Evolutionary conservation across 495 filamentous ascomycete genomes (phyloP), one percentile per base, ranked within the genome.

Genomic region (Penicillium steckii): DNA sequence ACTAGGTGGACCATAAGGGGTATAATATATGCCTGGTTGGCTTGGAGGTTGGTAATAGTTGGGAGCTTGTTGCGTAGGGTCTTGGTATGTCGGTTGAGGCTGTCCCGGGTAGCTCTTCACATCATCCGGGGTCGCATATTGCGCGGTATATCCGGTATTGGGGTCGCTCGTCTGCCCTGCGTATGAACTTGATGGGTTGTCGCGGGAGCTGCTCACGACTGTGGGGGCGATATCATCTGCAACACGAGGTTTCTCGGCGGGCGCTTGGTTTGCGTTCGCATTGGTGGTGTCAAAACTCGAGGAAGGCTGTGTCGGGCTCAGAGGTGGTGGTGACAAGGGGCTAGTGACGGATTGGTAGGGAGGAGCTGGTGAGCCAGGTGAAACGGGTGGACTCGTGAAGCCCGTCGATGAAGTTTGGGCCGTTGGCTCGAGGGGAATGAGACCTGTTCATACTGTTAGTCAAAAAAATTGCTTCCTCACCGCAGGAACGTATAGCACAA

Each of bases 71-170:
- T 41, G 38, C 19, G 38, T 22, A 22, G 38, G 38, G 19, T 41
- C 38, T 4, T 41, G 38, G 19, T 41, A 23, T 4, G 38, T 23
- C 6, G 38, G 38, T 21, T 41, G 38, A 17, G 61, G 55, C 29
- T 65, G 61, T 7, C 59, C 59, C 13, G 55, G 26, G 29, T 65
- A 65, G 3, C 37, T 40, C 48, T 65, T 65, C 24, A 50, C 55
- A 33, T 48, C 49, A 0, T 46, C 21, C 0, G 41, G 43, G 3
- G 45, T 33, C 15, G 35, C 25, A 9, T 41, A 40, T 30, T 55
- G 51, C 12, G n/a, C 13, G 5, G 22, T 17, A 22, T 25, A 18
- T n/a, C 19, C n/a, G 7, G 9, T n/a, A 22, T 26, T 26, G 17
- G 41, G 44, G 32, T 53, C 44, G 35, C 27, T 32, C 1, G 53